Conservation (phyloP, 2,329 filamentous ascomycete species). For the Neurospora crassa region DNA sequence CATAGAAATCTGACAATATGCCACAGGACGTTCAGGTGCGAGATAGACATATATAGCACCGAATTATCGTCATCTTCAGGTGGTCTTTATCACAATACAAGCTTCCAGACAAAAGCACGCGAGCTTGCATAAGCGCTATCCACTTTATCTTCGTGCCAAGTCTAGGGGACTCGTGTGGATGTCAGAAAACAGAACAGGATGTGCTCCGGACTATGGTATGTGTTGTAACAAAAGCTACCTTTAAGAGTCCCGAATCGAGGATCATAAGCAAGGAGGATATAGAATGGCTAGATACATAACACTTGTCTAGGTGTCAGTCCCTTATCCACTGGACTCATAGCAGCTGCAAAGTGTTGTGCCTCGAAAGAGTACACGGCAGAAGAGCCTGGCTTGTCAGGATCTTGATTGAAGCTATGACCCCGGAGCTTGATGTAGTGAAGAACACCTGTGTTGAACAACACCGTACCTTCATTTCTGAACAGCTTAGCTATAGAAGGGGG, state of each 20-base stretch:
- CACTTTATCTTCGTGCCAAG: background rate
- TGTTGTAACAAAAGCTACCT: background rate
- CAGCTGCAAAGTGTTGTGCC: background rate
- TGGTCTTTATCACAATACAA: background rate
- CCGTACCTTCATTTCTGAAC: background rate
- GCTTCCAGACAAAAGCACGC: background rate
- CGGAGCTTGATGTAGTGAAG: background rate
- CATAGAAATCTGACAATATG: slow-evolving; percentile 14
- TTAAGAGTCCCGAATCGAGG: background rate
- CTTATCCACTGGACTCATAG: background rate
- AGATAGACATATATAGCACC: background rate
- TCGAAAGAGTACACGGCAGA: background rate
- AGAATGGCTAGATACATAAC: background rate
- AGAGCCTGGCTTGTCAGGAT: background rate
- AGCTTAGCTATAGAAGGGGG: background rate
- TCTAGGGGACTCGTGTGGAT: background rate
- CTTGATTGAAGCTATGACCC: background rate
- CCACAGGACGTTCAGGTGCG: background rate
- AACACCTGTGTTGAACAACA: background rate
- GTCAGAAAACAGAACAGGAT: background rate
- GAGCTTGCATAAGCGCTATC: background rate
- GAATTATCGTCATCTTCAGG: background rate
- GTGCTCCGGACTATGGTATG: background rate
- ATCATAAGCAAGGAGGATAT: background rate
- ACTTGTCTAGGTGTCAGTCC: background rate